Percentiles rank a stretch among this genome's conserved stretches.
These are phyloP conservation scores for Chenopodium formosanum DNA, from an alignment of 148 eudicot genomes.

Conservation along the genomic window DNA sequence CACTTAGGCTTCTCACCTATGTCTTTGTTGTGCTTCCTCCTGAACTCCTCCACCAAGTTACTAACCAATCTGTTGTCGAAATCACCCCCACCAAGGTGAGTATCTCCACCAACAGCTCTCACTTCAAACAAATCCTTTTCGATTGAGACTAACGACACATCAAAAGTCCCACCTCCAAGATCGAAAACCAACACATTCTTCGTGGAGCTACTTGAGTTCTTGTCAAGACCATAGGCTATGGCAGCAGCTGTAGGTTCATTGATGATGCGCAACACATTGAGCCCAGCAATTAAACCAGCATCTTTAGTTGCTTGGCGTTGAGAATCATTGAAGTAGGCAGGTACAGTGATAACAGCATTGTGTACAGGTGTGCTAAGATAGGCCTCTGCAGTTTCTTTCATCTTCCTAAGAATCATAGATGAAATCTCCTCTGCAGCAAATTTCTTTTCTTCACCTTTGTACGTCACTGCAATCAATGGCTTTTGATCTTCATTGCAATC, in stretches of 20 bases:
- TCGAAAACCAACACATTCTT: constrained; percentile 1
- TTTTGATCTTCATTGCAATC: not conserved
- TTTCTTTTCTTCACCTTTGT: not conserved
- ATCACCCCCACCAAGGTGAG: constrained; percentile 3
- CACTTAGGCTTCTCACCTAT: not conserved
- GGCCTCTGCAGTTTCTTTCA: constrained; percentile 4
- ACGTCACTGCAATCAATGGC: not conserved
- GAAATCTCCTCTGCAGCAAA: constrained; percentile 8
- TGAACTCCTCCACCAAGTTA: not conserved
- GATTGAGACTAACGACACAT: not conserved
- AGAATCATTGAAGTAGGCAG: constrained; percentile 5
- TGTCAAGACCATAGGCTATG: constrained; percentile 4
- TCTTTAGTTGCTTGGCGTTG: not conserved
- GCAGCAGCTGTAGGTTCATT: constrained; percentile 6
- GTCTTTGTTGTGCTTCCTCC: not conserved
- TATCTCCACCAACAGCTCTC: not conserved
- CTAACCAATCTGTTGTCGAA: not conserved
- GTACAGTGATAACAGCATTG: constrained; percentile 7
- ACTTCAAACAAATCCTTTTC: not conserved
- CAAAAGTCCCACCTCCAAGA: constrained; percentile 11
- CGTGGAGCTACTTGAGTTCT: not conserved
- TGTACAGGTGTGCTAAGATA: not conserved
- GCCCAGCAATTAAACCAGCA: not conserved
- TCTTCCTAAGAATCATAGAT: not conserved
- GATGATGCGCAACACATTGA: not conserved